Base-by-base conservation (phyloP, 805 yeast genomes). In the Cyberlindnera galapagoensis region DNA sequence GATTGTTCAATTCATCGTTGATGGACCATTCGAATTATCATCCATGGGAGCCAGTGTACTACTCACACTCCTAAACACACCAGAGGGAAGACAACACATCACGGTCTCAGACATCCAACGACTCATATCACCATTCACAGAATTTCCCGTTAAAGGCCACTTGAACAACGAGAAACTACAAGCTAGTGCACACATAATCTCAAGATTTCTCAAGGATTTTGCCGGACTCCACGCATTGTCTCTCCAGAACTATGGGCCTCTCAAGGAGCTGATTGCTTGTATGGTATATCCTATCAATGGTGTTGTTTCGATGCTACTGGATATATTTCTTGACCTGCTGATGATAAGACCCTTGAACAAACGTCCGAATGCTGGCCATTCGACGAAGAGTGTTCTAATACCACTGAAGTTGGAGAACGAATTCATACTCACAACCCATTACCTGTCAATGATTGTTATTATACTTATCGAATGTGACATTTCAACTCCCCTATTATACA, bases 211-310 rank as follows among this genome's bases (percentile, higher is more conserved):
- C 30, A 81, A 84, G 39, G 67, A 76, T 21, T 80, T 90, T 75
- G 66, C 81, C 9, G 99, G 98, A 0, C 48, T 87, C 9, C 67
- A 79, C 38, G 71, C 80, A 11, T 71, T 79, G 44, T 68, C 81
- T 1, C 64, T 70, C 35, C 63, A 77, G 42, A 59, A 74, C 37
- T 78, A 74, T 40, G 59, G 62, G 34, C 68, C 79, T 8, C 50
- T 88, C 15, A 62, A 59, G 25, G 73, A 74, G 33, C 58, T 88
- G 18, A 57, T 88, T 3, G 56, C 65, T 26, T 79, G 87, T 51
- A 60, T 92, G 26, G 56, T 62, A n/a, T 65, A 69, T 32, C 76
- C 75, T n/a, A 69, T 74, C 9, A 63, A 74, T 2, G 53, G 65
- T 23, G 56, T 79, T 16, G 71, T 84, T 24, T 77, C 73, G 21